Evolutionary conservation across 331 rosid genomes (phyloP).

Genomic region (Cydonia oblonga): DNA sequence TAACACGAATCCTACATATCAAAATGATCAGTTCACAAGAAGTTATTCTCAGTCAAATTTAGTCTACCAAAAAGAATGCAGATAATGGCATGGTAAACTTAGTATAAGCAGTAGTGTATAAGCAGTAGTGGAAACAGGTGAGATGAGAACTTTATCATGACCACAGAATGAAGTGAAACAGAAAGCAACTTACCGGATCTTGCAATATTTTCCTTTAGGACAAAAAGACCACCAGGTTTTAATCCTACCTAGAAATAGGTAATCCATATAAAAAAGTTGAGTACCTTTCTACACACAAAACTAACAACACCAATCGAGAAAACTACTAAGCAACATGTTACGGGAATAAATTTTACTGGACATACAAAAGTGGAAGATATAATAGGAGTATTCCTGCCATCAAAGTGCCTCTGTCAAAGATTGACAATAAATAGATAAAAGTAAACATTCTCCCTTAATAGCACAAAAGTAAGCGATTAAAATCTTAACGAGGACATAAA

Average conservation of each 20-base stretch:
- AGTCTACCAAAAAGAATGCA: background rate
- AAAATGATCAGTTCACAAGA: background rate
- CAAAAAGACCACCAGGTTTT: slow-evolving; percentile 74
- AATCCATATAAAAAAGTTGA: background rate
- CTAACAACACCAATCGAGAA: background rate
- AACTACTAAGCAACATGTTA: background rate
- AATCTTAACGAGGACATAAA: background rate
- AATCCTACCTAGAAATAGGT: slow-evolving; percentile 54
- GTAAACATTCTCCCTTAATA: background rate
- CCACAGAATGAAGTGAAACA: slow-evolving; percentile 5
- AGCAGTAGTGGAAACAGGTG: slow-evolving; percentile 6
- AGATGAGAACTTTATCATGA: slow-evolving; percentile 9
- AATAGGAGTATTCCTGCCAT: background rate
- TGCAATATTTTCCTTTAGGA: slow-evolving; percentile 84
- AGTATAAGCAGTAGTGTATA: no score
- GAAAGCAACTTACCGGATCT: slow-evolving; percentile 47
- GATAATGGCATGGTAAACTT: background rate
- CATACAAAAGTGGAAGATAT: background rate
- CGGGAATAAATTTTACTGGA: background rate
- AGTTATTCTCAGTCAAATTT: background rate
- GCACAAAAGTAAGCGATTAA: background rate
- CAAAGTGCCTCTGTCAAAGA: background rate
- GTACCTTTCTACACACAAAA: background rate
- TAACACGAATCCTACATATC: slow-evolving; percentile 59
- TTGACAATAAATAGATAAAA: background rate